phyloP scores from a whole-genome alignment of 1,284 basidiomycete species.

The Heliocybe sulcata region DNA sequence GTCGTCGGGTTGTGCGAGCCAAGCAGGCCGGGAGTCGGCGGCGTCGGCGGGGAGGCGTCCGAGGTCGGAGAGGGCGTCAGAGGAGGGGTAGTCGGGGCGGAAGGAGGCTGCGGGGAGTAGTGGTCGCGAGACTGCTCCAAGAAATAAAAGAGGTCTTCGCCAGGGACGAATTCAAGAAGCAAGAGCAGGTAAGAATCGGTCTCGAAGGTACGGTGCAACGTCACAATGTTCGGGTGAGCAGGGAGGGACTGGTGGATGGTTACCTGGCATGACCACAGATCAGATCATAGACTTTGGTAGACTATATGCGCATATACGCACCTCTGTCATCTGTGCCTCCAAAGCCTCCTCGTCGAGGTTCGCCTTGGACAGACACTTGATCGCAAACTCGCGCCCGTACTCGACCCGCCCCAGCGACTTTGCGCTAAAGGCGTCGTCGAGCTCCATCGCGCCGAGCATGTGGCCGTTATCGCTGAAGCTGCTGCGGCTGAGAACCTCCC shows the following conservation, averaged over 20 bases:
- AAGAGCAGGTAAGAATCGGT: slow-evolving; percentile 76
- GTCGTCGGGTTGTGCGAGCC: slow-evolving; percentile 81
- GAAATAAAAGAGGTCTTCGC: slow-evolving; percentile 96
- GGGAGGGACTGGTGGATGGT: slow-evolving; percentile 93
- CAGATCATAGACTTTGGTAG: slow-evolving; percentile 6
- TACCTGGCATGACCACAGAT: slow-evolving; percentile 39
- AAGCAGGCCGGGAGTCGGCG: slow-evolving; percentile 90
- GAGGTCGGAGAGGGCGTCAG: slow-evolving; percentile 17
- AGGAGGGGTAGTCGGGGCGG: slow-evolving; percentile 41
- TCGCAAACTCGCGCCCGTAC: slow-evolving; percentile 86
- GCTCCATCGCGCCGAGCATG: slow-evolving; percentile 52
- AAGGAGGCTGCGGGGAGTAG: slow-evolving; percentile 49
- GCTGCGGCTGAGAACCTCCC: slow-evolving; percentile 68
- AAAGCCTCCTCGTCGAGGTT: slow-evolving; percentile 85
- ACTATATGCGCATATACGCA: slow-evolving; percentile 21
- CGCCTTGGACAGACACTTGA: slow-evolving; percentile 94
- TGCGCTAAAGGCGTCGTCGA: slow-evolving; percentile 28
- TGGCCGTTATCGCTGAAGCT: slow-evolving; percentile 34
- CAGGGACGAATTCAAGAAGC: slow-evolving; percentile 89
- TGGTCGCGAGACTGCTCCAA: slow-evolving; percentile 89
- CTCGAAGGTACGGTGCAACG: slow-evolving; percentile 86
- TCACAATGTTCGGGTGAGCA: slow-evolving; percentile 91
- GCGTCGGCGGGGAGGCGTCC: slow-evolving; percentile 44
- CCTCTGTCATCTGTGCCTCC: slow-evolving; percentile 85
- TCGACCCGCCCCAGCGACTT: slow-evolving; percentile 22